A percentile compares a stretch with the other conserved stretches of the same genome.
Evolutionary conservation across 176 grass and related monocot genomes (phyloP).

Genomic region (Aegilops tauschii): DNA sequence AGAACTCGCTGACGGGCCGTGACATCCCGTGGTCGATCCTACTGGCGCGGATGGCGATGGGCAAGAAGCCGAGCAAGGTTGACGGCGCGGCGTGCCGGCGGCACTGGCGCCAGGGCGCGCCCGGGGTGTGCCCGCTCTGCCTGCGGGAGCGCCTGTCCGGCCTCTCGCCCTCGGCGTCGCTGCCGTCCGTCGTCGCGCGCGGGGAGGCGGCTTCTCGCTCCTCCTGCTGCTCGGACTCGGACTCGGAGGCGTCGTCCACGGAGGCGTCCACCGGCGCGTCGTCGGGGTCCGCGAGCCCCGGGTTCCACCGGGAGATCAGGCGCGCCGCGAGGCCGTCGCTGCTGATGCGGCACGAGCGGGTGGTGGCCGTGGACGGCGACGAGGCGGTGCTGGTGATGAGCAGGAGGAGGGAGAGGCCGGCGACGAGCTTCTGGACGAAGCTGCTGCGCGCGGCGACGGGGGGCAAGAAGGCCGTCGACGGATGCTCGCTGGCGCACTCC

Average conservation of each 20-base stretch:
- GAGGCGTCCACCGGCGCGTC: conserved; percentile 5
- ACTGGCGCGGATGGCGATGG: conserved; percentile 17
- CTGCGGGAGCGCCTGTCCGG: conserved; percentile 63
- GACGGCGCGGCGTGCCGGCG: conserved; percentile 48
- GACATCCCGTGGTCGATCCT: not conserved
- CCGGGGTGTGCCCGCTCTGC: conserved; percentile 75
- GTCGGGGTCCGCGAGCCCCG: conserved; percentile 30
- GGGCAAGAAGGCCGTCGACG: conserved; percentile 28
- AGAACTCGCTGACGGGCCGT: not conserved
- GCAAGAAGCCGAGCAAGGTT: conserved; percentile 14
- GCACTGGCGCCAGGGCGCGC: conserved; percentile 44
- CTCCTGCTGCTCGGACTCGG: conserved; percentile 39
- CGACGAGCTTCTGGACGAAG: conserved; percentile 63
- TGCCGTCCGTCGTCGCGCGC: conserved; percentile 41
- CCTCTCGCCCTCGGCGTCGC: conserved; percentile 32
- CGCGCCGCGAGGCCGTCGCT: conserved; percentile 35
- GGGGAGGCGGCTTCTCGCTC: not conserved
- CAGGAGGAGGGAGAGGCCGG: conserved; percentile 19
- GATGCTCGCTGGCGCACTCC: conserved; percentile 51
- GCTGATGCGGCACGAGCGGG: conserved; percentile 44
- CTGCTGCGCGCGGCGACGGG: conserved; percentile 45
- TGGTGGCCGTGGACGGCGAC: conserved; percentile 31
- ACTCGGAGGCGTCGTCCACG: conserved; percentile 39
- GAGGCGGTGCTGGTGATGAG: conserved; percentile 22
- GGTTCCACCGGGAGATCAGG: conserved; percentile 43